Evolutionary conservation across 1,284 basidiomycete genomes (phyloP).

Genomic region (Vanrija humicola): DNA sequence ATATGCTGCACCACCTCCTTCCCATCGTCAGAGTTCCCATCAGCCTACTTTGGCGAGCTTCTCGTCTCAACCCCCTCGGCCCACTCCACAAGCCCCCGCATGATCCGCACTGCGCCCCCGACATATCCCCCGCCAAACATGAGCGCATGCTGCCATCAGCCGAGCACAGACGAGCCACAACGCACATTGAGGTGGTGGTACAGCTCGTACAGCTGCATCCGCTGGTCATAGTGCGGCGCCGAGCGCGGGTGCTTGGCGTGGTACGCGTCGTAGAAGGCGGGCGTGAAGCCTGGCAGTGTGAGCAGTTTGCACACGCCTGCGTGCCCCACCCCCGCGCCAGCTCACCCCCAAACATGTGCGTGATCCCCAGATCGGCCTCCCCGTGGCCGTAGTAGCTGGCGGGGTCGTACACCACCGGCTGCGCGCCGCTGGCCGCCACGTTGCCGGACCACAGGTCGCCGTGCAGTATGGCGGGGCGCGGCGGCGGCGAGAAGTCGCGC

Average conservation of each 20-base stretch:
- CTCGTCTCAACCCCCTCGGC: conserved; percentile 19
- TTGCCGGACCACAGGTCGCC: conserved; percentile 71
- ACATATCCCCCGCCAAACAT: conserved; percentile 46
- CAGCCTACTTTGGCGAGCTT: too few species aligned
- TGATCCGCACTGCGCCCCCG: conserved; percentile 34
- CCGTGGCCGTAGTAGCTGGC: conserved; percentile 79
- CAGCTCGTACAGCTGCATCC: conserved; percentile 71
- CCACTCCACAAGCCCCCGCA: conserved; percentile 35
- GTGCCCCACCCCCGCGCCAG: background rate
- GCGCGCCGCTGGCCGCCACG: conserved; percentile 57
- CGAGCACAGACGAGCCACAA: background rate
- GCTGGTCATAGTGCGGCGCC: conserved; percentile 67
- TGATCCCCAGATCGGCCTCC: conserved; percentile 80
- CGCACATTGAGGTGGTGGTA: conserved; percentile 76
- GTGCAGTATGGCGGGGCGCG: conserved; percentile 73
- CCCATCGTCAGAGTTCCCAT: too few species aligned
- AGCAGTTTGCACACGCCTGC: background rate
- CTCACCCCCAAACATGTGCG: conserved; percentile 70
- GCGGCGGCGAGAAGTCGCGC: conserved; percentile 53
- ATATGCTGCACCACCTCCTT: too few species aligned
- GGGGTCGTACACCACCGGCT: conserved; percentile 76
- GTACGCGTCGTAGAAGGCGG: conserved; percentile 68
- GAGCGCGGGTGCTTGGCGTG: conserved; percentile 65
- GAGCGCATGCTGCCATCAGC: conserved; percentile 35
- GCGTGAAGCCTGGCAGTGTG: conserved; percentile 56